Base-by-base conservation (phyloP, 768 basidiomycete genomes). In the Cyathus striatus region DNA sequence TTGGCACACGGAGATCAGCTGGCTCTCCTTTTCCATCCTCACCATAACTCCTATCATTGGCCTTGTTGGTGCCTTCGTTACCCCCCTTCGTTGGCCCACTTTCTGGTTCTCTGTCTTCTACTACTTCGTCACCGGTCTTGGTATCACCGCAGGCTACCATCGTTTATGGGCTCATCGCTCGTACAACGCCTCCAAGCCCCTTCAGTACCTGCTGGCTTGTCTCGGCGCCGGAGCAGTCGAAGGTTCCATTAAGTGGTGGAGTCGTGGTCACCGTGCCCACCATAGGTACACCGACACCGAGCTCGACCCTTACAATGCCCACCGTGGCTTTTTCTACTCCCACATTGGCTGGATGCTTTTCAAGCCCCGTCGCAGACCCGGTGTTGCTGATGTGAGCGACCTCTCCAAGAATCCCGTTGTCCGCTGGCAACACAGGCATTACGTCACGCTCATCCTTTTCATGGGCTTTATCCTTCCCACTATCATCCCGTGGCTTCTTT, bases 241-340 rank as follows among this genome's bases (percentile, higher is more conserved):
- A 59, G 95, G 95, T 6, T 96, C 94, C 17, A 95, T 99, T 69
- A 88, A 90, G 63, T 98, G 96, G 96, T 98, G 96, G 96, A 86
- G 86, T 17, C 81, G 96, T 41, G 94, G 94, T 38, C 96, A 99
- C 72, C 89, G 95, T 47, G 95, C 95, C 3, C 94, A 96, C 63
- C 94, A 96, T 59, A 80, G 93, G 33, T 95, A 96, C 70, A 97
- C 93, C 52, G 93, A 95, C 66, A 97, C 93, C 56, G 90, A 92
- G 43, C 85, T 97, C 49, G 93, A 96, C 66, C 93, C 94, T 0
- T 96, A 97, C 70, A 87, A 89, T 49, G 92, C 92, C 5, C 86
- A 91, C 64, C 82, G 86, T 54, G 93, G 93, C 42, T 78, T 95
- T 56, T 74, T 80, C 56, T 90, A 79, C 73, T 85, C 90, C 0